phyloP scores from a whole-genome alignment of 306 rosid species.

The Mucuna pruriens region DNA sequence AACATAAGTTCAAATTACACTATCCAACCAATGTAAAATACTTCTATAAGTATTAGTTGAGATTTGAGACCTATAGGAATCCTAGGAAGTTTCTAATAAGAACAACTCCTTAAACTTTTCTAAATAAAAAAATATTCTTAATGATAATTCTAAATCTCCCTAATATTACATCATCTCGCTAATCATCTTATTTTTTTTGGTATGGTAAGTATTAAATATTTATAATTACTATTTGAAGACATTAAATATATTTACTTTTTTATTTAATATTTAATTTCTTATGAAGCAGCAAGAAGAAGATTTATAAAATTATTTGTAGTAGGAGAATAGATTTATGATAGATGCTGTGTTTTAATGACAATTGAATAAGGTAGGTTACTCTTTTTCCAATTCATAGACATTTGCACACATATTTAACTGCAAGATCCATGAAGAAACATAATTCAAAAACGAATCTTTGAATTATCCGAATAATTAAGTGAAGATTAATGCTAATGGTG shows the following conservation, averaged over 20 bases:
- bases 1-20: too few relatives aligned
- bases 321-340: constrained; percentile 8
- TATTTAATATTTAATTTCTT: too few relatives aligned
- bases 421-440: neutral
- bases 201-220: neutral
- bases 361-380: neutral
- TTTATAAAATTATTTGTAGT: neutral
- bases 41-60: too few relatives aligned
- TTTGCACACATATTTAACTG: neutral
- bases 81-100: too few relatives aligned
- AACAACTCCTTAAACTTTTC: too few relatives aligned
- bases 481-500: neutral
- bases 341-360: neutral
- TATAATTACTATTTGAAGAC: neutral
- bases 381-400: neutral
- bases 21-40: too few relatives aligned
- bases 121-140: too few relatives aligned
- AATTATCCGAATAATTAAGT: neutral
- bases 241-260: neutral
- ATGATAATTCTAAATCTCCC: neutral
- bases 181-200: neutral
- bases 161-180: neutral
- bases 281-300: too few relatives aligned
- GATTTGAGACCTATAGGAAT: too few relatives aligned
- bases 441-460: neutral